Percentiles rank a stretch among this genome's conserved stretches.
Conservation (phyloP, 2,329 filamentous ascomycete genomes). For the Exophiala dermatitidis region DNA sequence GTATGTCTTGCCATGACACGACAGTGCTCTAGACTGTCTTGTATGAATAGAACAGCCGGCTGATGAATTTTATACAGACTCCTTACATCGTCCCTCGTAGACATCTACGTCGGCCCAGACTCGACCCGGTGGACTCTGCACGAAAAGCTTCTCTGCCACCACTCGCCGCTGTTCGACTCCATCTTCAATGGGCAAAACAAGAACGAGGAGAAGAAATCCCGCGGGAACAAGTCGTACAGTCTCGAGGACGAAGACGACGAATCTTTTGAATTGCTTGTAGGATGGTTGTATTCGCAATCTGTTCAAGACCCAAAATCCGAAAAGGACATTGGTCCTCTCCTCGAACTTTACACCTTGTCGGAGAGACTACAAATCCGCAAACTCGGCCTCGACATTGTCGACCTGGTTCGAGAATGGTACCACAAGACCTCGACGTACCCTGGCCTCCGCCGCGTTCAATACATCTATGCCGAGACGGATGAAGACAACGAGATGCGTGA, state of each 20-base stretch:
- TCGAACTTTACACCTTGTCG: slow-evolving; percentile 50
- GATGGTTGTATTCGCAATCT: slow-evolving; percentile 47
- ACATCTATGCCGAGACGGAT: slow-evolving; percentile 46
- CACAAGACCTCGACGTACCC: slow-evolving; percentile 48
- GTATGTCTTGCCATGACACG: slow-evolving; percentile 27
- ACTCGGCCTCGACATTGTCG: slow-evolving; percentile 44
- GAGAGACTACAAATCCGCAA: slow-evolving; percentile 46
- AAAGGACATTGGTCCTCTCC: slow-evolving; percentile 44
- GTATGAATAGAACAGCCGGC: neutral
- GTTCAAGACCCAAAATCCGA: slow-evolving; percentile 45
- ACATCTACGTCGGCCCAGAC: slow-evolving; percentile 49
- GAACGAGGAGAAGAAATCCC: slow-evolving; percentile 27
- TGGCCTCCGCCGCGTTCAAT: slow-evolving; percentile 47
- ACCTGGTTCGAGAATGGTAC: slow-evolving; percentile 46
- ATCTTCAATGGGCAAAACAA: slow-evolving; percentile 43
- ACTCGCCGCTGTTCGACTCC: slow-evolving; percentile 48
- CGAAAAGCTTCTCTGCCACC: slow-evolving; percentile 50
- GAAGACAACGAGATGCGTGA: slow-evolving; percentile 43
- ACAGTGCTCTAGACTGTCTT: neutral
- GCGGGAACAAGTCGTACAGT: slow-evolving; percentile 35
- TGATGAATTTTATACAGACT: slow-evolving; percentile 35
- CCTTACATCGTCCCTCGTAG: slow-evolving; percentile 48
- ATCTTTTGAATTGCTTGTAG: slow-evolving; percentile 47
- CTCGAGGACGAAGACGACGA: slow-evolving; percentile 48
- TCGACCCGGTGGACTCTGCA: slow-evolving; percentile 51